Evolutionary conservation across 2,329 filamentous ascomycete genomes (phyloP).

Genomic region (Dothistroma septosporum): DNA sequence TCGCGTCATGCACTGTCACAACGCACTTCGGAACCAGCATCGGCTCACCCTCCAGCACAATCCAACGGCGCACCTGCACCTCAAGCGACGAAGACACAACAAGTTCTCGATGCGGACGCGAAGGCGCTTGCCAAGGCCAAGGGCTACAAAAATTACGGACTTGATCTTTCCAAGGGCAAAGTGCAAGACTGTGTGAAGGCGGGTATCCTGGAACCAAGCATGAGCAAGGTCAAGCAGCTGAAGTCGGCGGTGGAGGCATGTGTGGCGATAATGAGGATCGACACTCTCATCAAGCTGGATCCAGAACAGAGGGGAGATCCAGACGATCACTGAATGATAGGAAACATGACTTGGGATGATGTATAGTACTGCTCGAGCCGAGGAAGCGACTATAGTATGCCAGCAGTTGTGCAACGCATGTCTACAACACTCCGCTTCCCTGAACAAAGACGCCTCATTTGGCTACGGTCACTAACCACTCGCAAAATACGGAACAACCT

Average conservation of each 20-base stretch:
- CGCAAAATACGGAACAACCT: too few species aligned
- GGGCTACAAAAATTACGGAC: slow-evolving; percentile 97
- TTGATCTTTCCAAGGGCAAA: slow-evolving; percentile 84
- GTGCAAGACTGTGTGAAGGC: slow-evolving; percentile 92
- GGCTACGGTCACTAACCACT: too few species aligned
- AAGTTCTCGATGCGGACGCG: slow-evolving; percentile 59
- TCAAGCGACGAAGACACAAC: slow-evolving; percentile 24
- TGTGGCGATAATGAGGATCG: slow-evolving; percentile 98
- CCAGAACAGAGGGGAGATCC: slow-evolving; percentile 74
- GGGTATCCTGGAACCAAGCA: slow-evolving; percentile 90
- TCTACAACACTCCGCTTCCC: not conserved
- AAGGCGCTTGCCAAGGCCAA: slow-evolving; percentile 89
- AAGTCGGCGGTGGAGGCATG: slow-evolving; percentile 98
- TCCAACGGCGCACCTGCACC: slow-evolving; percentile 19
- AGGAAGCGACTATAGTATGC: not conserved
- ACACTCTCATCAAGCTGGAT: slow-evolving; percentile 97
- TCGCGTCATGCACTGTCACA: slow-evolving; percentile 92
- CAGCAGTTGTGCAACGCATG: not conserved
- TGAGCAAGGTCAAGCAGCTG: slow-evolving; percentile 96
- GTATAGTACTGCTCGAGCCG: not conserved
- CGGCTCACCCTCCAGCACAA: slow-evolving; percentile 21
- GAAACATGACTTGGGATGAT: not conserved
- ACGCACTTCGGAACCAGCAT: slow-evolving; percentile 76
- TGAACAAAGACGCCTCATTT: not conserved
- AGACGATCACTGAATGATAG: slow-evolving; percentile 51